Conservation (phyloP, 352 stramenopile species). For the Phytopythium delawarense region DNA sequence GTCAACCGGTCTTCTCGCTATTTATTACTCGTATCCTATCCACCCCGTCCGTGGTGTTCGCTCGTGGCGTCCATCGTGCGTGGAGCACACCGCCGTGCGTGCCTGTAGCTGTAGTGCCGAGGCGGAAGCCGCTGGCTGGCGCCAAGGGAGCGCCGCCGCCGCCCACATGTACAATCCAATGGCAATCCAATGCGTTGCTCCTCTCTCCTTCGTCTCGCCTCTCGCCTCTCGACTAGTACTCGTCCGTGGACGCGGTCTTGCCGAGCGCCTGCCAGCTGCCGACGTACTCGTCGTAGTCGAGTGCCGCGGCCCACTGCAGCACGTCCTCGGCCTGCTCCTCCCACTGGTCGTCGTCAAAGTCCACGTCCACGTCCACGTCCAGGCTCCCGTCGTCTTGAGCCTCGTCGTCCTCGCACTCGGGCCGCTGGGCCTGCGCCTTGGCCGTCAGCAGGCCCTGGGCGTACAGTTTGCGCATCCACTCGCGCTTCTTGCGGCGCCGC, state of each 20-base stretch:
- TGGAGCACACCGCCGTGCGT: background rate
- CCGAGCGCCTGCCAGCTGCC: conserved; percentile 59
- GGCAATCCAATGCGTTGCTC: background rate
- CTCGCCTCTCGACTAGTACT: background rate
- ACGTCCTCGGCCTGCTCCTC: background rate
- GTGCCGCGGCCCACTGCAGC: conserved; percentile 6
- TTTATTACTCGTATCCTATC: conserved; percentile 3
- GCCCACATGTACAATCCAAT: background rate
- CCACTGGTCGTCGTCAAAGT: conserved; percentile 68
- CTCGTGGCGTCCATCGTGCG: background rate
- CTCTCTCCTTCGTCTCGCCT: background rate
- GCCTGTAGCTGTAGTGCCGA: background rate
- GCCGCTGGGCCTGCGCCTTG: conserved; percentile 2
- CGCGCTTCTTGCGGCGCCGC: conserved; percentile 58
- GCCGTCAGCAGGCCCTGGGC: conserved; percentile 41
- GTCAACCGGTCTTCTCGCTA: conserved; percentile 4
- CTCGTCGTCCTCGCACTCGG: conserved; percentile 2
- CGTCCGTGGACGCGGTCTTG: conserved; percentile 44
- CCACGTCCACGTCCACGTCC: conserved; percentile 29
- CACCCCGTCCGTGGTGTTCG: background rate
- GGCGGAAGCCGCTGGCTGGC: background rate
- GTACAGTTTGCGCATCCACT: conserved; percentile 84
- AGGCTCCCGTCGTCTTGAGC: background rate
- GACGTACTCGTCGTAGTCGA: conserved; percentile 78
- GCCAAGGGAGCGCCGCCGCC: background rate